Evolutionary conservation across 257 asterid genomes (phyloP).

Genomic region (Nicotiana tabacum): DNA sequence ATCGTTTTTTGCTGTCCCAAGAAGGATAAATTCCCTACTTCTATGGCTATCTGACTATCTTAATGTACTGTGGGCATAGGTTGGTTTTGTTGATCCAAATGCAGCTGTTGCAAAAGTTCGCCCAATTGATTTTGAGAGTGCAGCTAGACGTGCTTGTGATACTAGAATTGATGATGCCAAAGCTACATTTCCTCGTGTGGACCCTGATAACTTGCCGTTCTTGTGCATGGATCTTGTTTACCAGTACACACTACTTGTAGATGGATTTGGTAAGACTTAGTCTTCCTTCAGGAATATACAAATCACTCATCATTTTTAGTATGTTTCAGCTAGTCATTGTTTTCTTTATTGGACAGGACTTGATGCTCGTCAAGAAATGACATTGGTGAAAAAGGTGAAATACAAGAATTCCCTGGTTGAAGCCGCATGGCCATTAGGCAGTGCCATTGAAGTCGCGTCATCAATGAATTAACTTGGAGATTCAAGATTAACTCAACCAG

Average conservation of each 20-base stretch:
- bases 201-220: constrained; percentile 69
- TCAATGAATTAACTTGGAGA: constrained; percentile 4
- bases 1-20: background rate
- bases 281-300: background rate
- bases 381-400: constrained; percentile 39
- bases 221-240: constrained; percentile 96
- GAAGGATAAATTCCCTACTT: background rate
- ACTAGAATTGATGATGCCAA: constrained; percentile 63
- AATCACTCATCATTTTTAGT: background rate
- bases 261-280: constrained; percentile 74
- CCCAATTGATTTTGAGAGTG: constrained; percentile 79
- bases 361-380: constrained; percentile 34
- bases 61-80: constrained; percentile 30
- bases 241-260: constrained; percentile 78
- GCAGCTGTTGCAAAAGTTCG: constrained; percentile 73
- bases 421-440: constrained; percentile 50
- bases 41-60: background rate
- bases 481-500: background rate
- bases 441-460: constrained; percentile 43
- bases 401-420: constrained; percentile 36
- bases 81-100: constrained; percentile 61
- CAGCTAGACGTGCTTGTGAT: constrained; percentile 85
- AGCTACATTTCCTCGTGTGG: constrained; percentile 52
- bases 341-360: constrained; percentile 24
- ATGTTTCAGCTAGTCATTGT: background rate